Evolutionary conservation across 2,329 filamentous ascomycete genomes (phyloP), one percentile per base, ranked within the genome.

Genomic region (Mycosphaerelloides madeirae): DNA sequence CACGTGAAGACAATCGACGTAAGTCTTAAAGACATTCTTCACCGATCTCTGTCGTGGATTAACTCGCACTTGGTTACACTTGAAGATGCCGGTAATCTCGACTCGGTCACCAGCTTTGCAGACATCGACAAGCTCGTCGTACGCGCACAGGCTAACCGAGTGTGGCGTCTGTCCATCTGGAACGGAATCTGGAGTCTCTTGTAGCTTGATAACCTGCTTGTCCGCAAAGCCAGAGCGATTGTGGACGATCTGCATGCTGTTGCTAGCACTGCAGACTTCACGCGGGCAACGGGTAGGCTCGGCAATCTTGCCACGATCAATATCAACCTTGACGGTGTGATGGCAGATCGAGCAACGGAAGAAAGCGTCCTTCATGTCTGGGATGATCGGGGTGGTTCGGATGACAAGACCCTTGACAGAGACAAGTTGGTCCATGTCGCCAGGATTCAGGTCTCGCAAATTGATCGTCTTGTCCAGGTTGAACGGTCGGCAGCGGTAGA

Each of bases 281-380:
- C 93, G 84, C 16, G 90, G 88, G 64, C 93, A 98, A 57, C 84
- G 79, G 1, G 88, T 96, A 2, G 93, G 93, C 66, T 98, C 93
- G 16, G 87, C 84, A 60, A 98, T 98, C 71, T 91, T 93, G 66
- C 94, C 93, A 60, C 93, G 85, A 64, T 98, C 93, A 59, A 98
- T 85, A 44, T 89, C 85, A 43, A 96, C 88, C 52, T 85, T 87
- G 49, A 95, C 81, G 3, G 87, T 91, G 68, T 96, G 88, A 60
- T 89, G 88, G 69, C 93, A 98, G 19, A 91, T 81, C 46, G 88
- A 87, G 70, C 93, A 98, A 52, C 87, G 85, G 79, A 98, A 98
- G 71, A 95, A 96, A 0, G 93, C 93, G 64, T 95, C 87, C 70
- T 94, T 96, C 94, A 98, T 98, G 60, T 98, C 93, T 0, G 93